Conservation (phyloP, 345 rosid species). For the Syzygium aromaticum region DNA sequence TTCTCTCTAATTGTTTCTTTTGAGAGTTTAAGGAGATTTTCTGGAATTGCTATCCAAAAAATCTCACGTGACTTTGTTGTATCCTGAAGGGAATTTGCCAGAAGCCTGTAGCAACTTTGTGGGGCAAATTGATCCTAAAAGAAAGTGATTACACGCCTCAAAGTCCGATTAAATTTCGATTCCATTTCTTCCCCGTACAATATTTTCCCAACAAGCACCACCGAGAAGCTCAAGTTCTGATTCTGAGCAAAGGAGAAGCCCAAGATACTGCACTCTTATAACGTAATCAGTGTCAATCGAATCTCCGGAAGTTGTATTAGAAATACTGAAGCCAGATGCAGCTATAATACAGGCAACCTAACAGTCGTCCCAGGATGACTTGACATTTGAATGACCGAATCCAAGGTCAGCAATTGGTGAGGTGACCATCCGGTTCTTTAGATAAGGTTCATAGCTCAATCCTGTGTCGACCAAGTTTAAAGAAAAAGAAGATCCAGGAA, state of each 20-base stretch:
- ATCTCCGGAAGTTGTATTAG: constrained; percentile 28
- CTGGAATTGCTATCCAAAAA: no score
- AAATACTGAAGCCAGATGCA: constrained; percentile 68
- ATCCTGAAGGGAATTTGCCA: no score
- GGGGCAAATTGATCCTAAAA: no score
- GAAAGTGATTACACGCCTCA: no score
- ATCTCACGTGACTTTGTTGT: no score
- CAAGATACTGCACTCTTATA: constrained; percentile 72
- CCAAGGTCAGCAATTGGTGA: constrained; percentile 7
- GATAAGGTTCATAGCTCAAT: constrained; percentile 76
- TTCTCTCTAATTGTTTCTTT: no score
- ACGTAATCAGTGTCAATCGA: constrained; percentile 36
- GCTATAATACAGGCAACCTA: constrained; percentile 75
- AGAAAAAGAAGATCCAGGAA: constrained; percentile 43
- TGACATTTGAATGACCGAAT: constrained; percentile 16
- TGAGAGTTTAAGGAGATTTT: no score
- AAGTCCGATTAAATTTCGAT: no score
- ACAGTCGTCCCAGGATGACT: constrained; percentile 22
- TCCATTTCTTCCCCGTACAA: no score
- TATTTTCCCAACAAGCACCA: no score
- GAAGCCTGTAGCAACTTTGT: no score
- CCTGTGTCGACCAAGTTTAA: constrained; percentile 80
- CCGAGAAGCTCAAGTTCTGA: constrained; percentile 34
- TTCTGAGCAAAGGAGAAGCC: constrained; percentile 67
- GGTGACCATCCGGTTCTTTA: constrained; percentile 16